Percentiles rank a stretch among this genome's conserved stretches.
phyloP scores from a whole-genome alignment of 768 basidiomycete species.

The Termitomyces sp. region DNA sequence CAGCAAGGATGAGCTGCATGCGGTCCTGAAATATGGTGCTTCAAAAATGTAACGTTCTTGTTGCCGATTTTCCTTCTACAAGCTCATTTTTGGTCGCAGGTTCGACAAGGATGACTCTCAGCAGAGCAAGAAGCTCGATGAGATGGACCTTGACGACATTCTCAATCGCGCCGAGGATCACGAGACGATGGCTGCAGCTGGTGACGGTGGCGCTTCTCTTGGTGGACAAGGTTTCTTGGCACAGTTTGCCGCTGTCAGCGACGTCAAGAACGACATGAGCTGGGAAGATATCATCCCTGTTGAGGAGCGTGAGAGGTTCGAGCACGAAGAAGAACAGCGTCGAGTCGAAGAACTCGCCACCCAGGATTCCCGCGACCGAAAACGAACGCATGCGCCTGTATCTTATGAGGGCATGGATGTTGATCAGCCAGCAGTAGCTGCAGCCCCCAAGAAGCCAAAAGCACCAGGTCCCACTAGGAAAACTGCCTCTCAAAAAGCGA shows the following conservation, averaged over 20 bases:
- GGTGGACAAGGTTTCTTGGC: conserved; percentile 97
- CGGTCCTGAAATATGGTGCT: conserved; percentile 97
- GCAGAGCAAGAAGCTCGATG: conserved; percentile 93
- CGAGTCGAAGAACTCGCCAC: conserved; percentile 67
- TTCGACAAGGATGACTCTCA: conserved; percentile 96
- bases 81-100: conserved; percentile 35
- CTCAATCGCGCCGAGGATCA: conserved; percentile 95
- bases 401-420: conserved; percentile 95
- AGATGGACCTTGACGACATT: conserved; percentile 99
- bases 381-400: conserved; percentile 80
- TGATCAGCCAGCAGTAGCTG: conserved; percentile 57
- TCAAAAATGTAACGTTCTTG: conserved; percentile 76
- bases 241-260: conserved; percentile 92
- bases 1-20: conserved; percentile 94
- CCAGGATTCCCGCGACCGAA: conserved; percentile 67
- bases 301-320: conserved; percentile 82
- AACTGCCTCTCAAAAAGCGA: conserved; percentile 87
- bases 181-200: conserved; percentile 81
- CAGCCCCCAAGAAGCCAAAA: conserved; percentile 72
- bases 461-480: conserved; percentile 72
- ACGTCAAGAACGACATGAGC: conserved; percentile 96
- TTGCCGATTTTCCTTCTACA: conserved; percentile 1
- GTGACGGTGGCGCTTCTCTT: conserved; percentile 87
- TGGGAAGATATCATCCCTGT: conserved; percentile 99
- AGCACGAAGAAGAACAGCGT: conserved; percentile 73